phyloP scores from a whole-genome alignment of 1,284 basidiomycete species.

The Ceratobasidium sp. region DNA sequence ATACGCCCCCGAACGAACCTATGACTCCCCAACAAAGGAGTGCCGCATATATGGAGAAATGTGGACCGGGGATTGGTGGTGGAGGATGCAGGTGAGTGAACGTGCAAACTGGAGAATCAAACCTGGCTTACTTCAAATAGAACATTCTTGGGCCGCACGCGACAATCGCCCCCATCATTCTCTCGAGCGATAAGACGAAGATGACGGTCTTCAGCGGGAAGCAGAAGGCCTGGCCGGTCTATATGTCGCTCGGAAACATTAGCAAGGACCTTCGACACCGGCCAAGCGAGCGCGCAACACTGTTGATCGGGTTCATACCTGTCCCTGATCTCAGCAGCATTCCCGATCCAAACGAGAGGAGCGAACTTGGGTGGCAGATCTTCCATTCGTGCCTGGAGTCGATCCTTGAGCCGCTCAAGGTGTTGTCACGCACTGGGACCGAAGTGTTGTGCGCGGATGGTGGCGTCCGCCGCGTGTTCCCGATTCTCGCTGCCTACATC shows the following conservation, averaged over 20 bases:
- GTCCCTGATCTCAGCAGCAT: not conserved
- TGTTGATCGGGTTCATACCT: constrained; percentile 46
- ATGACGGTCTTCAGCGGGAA: constrained; percentile 34
- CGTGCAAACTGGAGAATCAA: too few species aligned
- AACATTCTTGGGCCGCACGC: not conserved
- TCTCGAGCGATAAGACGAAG: constrained; percentile 40
- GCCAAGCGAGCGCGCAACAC: not conserved
- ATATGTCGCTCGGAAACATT: constrained; percentile 25
- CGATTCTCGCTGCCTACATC: constrained; percentile 51
- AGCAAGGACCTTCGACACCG: not conserved
- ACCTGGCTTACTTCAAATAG: too few species aligned
- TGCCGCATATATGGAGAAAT: not conserved
- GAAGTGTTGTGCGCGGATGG: constrained; percentile 49
- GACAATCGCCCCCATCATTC: constrained; percentile 31
- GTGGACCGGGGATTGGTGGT: constrained; percentile 6
- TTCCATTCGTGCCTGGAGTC: constrained; percentile 50
- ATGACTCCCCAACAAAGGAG: not conserved
- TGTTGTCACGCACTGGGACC: constrained; percentile 33
- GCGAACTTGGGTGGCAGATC: constrained; percentile 33
- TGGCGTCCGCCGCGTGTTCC: constrained; percentile 40
- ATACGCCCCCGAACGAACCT: not conserved
- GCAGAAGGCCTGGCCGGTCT: constrained; percentile 45
- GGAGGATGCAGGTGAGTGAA: not conserved
- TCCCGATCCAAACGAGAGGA: not conserved
- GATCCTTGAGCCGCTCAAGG: constrained; percentile 46